These are phyloP conservation scores for Kwoniella dendrophila DNA, from an alignment of 768 basidiomycete genomes.

Conservation along the genomic window DNA sequence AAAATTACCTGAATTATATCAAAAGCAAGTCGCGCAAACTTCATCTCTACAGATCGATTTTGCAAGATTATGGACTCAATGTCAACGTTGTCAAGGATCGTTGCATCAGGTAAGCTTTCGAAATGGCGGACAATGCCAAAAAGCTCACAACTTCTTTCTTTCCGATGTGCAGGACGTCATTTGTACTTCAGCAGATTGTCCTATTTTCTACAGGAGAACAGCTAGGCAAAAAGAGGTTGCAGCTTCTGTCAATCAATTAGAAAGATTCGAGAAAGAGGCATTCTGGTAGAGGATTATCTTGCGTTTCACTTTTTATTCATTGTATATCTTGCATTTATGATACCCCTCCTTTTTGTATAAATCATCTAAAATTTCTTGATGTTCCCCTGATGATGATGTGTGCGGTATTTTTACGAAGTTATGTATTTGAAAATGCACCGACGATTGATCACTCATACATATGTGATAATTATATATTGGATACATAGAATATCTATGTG, in stretches of 20 bases:
- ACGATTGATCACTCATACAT: neutral
- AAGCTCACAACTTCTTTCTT: neutral
- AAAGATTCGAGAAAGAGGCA: constrained; percentile 70
- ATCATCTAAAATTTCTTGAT: constrained; percentile 5
- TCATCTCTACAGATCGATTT: constrained; percentile 87
- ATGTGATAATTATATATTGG: too few relatives aligned
- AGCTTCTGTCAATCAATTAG: constrained; percentile 73
- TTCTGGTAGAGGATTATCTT: constrained; percentile 49
- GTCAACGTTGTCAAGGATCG: constrained; percentile 97
- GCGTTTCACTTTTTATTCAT: neutral
- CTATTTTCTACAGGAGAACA: constrained; percentile 98
- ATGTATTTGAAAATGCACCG: neutral
- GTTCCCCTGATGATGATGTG: neutral
- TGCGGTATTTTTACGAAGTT: neutral
- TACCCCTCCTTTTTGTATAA: constrained; percentile 6
- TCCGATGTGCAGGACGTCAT: constrained; percentile 73
- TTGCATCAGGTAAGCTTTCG: constrained; percentile 68
- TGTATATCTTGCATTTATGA: constrained; percentile 17
- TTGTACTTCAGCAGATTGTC: constrained; percentile 95
- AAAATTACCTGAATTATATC: constrained; percentile 82
- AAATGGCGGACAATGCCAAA: neutral
- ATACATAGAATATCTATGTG: neutral
- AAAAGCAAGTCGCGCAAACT: constrained; percentile 71
- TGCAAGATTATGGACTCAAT: constrained; percentile 96
- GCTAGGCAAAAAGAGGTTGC: constrained; percentile 98